Conservation (phyloP, 805 yeast genomes). For the Candida montana region DNA sequence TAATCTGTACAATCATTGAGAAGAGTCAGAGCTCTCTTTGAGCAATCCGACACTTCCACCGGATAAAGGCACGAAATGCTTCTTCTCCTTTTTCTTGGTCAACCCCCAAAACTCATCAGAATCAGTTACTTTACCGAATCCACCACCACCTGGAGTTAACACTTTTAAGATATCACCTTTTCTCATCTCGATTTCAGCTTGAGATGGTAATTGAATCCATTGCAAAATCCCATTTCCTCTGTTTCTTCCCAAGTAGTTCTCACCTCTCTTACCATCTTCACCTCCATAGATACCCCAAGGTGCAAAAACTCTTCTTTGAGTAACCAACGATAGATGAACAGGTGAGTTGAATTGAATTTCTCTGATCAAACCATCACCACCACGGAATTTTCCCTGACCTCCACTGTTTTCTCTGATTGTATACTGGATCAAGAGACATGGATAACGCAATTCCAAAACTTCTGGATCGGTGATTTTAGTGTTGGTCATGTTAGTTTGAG, state of each 20-base stretch:
- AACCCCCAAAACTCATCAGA: slow-evolving; percentile 23
- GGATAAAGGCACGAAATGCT: slow-evolving; percentile 19
- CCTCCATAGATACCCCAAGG: slow-evolving; percentile 57
- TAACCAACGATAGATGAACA: slow-evolving; percentile 38
- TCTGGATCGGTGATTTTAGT: slow-evolving; percentile 53
- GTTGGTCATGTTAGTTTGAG: slow-evolving; percentile 51
- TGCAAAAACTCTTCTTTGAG: slow-evolving; percentile 48
- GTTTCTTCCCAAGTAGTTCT: slow-evolving; percentile 31
- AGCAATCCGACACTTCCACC: slow-evolving; percentile 18
- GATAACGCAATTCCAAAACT: slow-evolving; percentile 46
- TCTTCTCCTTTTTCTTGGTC: slow-evolving; percentile 8
- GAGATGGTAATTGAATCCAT: slow-evolving; percentile 30
- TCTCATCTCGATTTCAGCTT: slow-evolving; percentile 31
- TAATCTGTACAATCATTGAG: slow-evolving; percentile 12
- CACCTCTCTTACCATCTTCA: slow-evolving; percentile 44
- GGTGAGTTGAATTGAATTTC: slow-evolving; percentile 40
- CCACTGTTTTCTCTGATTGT: slow-evolving; percentile 42
- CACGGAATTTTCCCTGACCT: slow-evolving; percentile 41
- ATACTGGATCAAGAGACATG: slow-evolving; percentile 42
- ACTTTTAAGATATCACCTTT: slow-evolving; percentile 35
- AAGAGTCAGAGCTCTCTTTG: slow-evolving; percentile 16
- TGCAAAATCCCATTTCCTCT: slow-evolving; percentile 27
- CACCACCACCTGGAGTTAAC: slow-evolving; percentile 43
- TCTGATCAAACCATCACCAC: slow-evolving; percentile 49
- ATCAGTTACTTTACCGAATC: slow-evolving; percentile 33